Evolutionary conservation across 495 filamentous ascomycete species (phyloP), one percentile per base, ranked within the genome.

Genomic region (Tetracladium marchalianum): DNA sequence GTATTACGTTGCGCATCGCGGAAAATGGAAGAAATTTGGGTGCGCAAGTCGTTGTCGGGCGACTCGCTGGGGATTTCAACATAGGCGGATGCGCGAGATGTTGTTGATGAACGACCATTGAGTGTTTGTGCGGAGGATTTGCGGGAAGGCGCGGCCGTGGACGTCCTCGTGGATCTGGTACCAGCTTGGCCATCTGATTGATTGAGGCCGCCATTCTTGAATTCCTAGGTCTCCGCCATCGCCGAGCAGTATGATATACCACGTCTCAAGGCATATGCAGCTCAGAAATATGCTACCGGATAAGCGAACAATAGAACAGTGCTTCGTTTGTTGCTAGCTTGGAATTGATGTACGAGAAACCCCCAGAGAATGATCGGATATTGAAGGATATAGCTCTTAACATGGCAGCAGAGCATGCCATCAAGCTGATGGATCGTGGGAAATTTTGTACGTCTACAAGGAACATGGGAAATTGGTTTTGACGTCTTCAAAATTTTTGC

Each of bases 1-100:
- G 85, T 90, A 11, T 83, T 87, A 51, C 81, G 78, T 61, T 97
- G 93, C 17, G 90, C 86, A 54, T 95, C 87, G 39, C 73, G 76
- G 57, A 96, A 97, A 22, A 95, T 77, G 50, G 72, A 62, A 58
- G 81, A 87, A 38, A 95, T 76, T 58, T 86, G 82, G 31, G 69
- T 72, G 57, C 90, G 85, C 47, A 96, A 68, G 16, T 69, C 75
- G 42, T 78, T 86, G 18, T 77, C 69, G 39, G 81, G 70, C 7
- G 80, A 75, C 66, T 95, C 88, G 49, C 82, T 73, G 33, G 88
- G 86, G 35, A 87, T 66, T 35, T 81, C 77, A 78, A 48, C 72
- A 72, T 64, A 84, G 69, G 52, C 36, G 13, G 56, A 59, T 8
- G 51, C 39, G 44, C 56, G 46, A 5, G 56, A 59, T 11, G 67